Conservation (phyloP, 140 eudicot species). For the Oenanthe javanica region DNA sequence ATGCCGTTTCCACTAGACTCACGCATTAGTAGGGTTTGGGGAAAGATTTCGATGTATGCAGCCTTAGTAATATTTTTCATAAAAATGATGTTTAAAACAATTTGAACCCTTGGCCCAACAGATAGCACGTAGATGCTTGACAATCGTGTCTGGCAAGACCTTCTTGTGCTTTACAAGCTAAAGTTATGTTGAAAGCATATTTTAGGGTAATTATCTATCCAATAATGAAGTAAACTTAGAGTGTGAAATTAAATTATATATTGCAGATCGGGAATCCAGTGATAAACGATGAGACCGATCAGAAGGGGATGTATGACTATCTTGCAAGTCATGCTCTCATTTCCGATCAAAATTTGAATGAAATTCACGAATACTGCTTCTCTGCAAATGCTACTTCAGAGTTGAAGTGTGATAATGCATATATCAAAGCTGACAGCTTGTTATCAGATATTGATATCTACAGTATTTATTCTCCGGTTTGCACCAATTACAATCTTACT, state of each 20-base stretch:
- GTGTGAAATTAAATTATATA: not conserved
- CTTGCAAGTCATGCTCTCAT: slow-evolving; percentile 66
- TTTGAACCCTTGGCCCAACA: too few species aligned
- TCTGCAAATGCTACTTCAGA: slow-evolving; percentile 33
- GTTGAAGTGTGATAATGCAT: slow-evolving; percentile 31
- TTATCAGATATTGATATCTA: slow-evolving; percentile 39
- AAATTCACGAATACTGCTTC: slow-evolving; percentile 37
- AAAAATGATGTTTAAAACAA: too few species aligned
- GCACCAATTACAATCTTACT: slow-evolving; percentile 46
- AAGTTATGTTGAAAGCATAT: too few species aligned
- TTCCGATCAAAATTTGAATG: slow-evolving; percentile 43
- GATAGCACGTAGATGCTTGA: too few species aligned
- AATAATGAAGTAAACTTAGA: not conserved
- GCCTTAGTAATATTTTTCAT: too few species aligned
- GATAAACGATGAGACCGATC: slow-evolving; percentile 64
- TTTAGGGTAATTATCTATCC: not conserved
- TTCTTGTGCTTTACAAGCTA: too few species aligned
- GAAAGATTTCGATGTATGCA: too few species aligned
- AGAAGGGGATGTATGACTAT: slow-evolving; percentile 66
- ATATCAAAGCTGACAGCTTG: slow-evolving; percentile 16
- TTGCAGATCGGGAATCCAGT: slow-evolving; percentile 84
- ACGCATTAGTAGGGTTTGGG: too few species aligned
- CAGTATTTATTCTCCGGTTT: slow-evolving; percentile 64
- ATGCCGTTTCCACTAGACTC: too few species aligned
- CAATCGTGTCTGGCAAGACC: too few species aligned